These are phyloP conservation scores for Auriscalpium orientale DNA, from an alignment of 768 basidiomycete species.

Conservation along the genomic window DNA sequence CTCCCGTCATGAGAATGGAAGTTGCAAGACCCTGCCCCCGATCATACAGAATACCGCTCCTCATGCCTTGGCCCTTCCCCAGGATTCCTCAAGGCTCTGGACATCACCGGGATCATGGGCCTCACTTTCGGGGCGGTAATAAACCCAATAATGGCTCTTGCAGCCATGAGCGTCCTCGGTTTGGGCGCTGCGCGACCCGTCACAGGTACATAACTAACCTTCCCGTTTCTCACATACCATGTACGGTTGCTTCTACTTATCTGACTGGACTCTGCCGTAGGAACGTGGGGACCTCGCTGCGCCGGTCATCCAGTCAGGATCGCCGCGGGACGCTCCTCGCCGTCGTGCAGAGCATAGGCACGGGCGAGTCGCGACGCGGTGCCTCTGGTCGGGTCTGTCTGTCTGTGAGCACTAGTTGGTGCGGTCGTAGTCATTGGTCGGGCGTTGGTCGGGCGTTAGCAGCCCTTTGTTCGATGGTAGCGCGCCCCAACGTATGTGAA, in stretches of 20 bases:
- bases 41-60: too few relatives aligned
- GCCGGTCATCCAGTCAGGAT: not conserved
- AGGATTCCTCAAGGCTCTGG: too few relatives aligned
- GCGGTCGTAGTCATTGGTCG: too few relatives aligned
- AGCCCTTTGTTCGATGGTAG: too few relatives aligned
- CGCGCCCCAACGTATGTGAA: too few relatives aligned
- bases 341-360: not conserved
- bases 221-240: too few relatives aligned
- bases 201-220: not conserved
- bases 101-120: not conserved
- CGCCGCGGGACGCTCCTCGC: not conserved
- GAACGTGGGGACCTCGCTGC: not conserved
- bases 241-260: too few relatives aligned
- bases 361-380: not conserved
- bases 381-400: not conserved
- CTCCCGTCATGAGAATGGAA: too few relatives aligned
- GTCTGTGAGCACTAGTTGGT: not conserved
- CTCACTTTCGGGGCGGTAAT: not conserved
- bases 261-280: too few relatives aligned
- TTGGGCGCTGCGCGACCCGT: not conserved
- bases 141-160: not conserved
- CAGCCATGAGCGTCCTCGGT: not conserved
- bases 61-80: too few relatives aligned
- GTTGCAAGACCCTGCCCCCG: too few relatives aligned
- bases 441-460: too few relatives aligned